A percentile compares a stretch with the other conserved stretches of the same genome.
phyloP scores from a whole-genome alignment of 148 eudicot species.

The Arbutus unedo region DNA sequence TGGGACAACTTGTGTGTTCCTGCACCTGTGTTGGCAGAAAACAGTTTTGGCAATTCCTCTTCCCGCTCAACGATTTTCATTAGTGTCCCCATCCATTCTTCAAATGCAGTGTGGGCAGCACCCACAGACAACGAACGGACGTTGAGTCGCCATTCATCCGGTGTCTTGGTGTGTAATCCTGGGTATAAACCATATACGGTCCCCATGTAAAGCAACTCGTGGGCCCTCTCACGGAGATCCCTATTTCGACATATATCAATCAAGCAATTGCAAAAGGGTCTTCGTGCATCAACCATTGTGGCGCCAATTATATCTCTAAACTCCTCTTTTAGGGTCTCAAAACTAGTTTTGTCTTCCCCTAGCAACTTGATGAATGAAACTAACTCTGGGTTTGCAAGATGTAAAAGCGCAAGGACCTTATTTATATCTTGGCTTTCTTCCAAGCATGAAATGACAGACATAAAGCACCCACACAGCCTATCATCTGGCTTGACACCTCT shows the following conservation, averaged over 20 bases:
- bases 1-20: constrained; percentile 92
- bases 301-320: constrained; percentile 53
- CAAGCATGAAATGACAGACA: constrained; percentile 77
- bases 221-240: constrained; percentile 68
- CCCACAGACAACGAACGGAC: constrained; percentile 86
- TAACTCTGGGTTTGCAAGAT: constrained; percentile 57
- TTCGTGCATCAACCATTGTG: constrained; percentile 65
- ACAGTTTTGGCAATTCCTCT: constrained; percentile 61
- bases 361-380: constrained; percentile 55
- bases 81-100: constrained; percentile 89
- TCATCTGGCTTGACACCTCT: constrained; percentile 84
- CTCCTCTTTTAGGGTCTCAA: constrained; percentile 59
- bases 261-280: constrained; percentile 90
- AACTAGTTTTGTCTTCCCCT: constrained; percentile 34
- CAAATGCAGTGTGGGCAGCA: constrained; percentile 87
- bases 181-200: constrained; percentile 72
- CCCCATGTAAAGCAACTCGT: constrained; percentile 78
- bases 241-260: constrained; percentile 81
- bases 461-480: constrained; percentile 77
- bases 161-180: constrained; percentile 74
- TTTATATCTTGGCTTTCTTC: constrained; percentile 46
- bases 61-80: constrained; percentile 51
- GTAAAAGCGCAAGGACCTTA: constrained; percentile 63
- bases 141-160: constrained; percentile 81
- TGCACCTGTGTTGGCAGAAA: constrained; percentile 82